Evolutionary conservation across 2,329 filamentous ascomycete genomes (phyloP).

Genomic region (Macrophomina phaseolina): DNA sequence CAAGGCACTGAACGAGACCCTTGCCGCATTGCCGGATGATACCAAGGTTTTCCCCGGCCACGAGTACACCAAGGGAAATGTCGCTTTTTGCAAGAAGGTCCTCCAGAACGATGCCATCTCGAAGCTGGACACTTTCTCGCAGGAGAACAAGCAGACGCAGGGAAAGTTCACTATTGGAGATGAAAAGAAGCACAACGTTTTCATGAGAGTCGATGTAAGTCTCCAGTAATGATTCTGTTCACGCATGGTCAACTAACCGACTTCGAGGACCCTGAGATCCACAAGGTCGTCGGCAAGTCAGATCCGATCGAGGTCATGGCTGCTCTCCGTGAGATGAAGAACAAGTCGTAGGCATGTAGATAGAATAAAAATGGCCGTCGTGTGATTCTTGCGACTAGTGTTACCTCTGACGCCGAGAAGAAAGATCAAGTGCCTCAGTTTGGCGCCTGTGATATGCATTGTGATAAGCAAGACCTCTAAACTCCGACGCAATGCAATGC

Average conservation of each 20-base stretch:
- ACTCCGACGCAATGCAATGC: constrained; percentile 11
- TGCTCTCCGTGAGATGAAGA: constrained; percentile 89
- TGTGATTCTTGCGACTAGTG: not conserved
- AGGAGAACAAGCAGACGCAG: constrained; percentile 84
- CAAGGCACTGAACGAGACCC: constrained; percentile 83
- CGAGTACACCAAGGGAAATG: constrained; percentile 97
- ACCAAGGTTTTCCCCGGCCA: constrained; percentile 94
- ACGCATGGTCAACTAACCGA: not conserved
- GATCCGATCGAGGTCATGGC: constrained; percentile 85
- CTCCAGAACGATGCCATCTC: constrained; percentile 73
- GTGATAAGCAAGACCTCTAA: not conserved
- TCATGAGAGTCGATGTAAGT: constrained; percentile 75
- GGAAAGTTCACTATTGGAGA: constrained; percentile 96
- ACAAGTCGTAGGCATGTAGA: constrained; percentile 43
- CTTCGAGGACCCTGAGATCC: constrained; percentile 76
- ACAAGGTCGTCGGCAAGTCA: constrained; percentile 81
- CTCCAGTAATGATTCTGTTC: no score
- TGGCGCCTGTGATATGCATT: not conserved
- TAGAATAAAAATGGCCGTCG: not conserved
- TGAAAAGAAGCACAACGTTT: constrained; percentile 96
- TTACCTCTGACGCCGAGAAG: not conserved
- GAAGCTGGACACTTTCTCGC: constrained; percentile 77
- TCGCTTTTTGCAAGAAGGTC: constrained; percentile 83
- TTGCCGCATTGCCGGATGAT: constrained; percentile 82
- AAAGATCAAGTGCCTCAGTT: not conserved